Percentiles rank a stretch among this genome's conserved stretches.
Evolutionary conservation across 768 basidiomycete species (phyloP).

Genomic region (Boletus rufocinnamomeus): DNA sequence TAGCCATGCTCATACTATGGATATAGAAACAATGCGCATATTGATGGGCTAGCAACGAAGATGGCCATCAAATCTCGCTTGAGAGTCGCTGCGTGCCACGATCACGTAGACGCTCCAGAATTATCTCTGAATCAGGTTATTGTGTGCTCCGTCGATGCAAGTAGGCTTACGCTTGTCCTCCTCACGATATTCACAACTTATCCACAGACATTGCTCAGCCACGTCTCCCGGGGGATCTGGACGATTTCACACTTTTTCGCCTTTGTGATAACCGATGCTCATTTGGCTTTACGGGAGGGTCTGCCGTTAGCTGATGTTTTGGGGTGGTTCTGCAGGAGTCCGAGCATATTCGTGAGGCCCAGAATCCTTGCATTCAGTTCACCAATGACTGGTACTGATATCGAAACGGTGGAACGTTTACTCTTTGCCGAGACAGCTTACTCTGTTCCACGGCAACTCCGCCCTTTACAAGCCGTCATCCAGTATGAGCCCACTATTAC

Average conservation of each 20-base stretch:
- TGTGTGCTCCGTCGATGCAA: slow-evolving; percentile 44
- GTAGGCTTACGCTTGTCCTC: slow-evolving; percentile 18
- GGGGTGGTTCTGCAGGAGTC: slow-evolving; percentile 45
- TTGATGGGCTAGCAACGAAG: slow-evolving; percentile 19
- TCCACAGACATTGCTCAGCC: slow-evolving; percentile 43
- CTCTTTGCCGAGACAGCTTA: slow-evolving; percentile 44
- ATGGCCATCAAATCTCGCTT: slow-evolving; percentile 20
- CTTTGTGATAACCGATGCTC: slow-evolving; percentile 47
- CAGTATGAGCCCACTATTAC: slow-evolving; percentile 48
- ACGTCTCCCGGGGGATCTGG: slow-evolving; percentile 39
- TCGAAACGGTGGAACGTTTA: slow-evolving; percentile 41
- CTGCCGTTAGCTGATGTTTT: slow-evolving; percentile 47
- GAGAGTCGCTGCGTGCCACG: slow-evolving; percentile 18
- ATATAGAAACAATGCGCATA: slow-evolving; percentile 13
- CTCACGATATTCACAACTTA: slow-evolving; percentile 5
- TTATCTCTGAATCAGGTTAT: slow-evolving; percentile 37
- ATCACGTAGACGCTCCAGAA: slow-evolving; percentile 18
- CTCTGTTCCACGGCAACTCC: slow-evolving; percentile 37
- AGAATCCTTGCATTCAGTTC: slow-evolving; percentile 45
- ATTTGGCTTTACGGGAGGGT: slow-evolving; percentile 38
- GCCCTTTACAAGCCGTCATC: slow-evolving; percentile 54
- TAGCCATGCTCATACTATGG: slow-evolving; percentile 1
- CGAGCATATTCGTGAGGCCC: slow-evolving; percentile 40
- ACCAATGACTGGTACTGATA: slow-evolving; percentile 29
- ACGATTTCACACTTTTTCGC: slow-evolving; percentile 46